Base-by-base conservation (phyloP, 495 filamentous ascomycete species). In the Rhypophila decipiens region DNA sequence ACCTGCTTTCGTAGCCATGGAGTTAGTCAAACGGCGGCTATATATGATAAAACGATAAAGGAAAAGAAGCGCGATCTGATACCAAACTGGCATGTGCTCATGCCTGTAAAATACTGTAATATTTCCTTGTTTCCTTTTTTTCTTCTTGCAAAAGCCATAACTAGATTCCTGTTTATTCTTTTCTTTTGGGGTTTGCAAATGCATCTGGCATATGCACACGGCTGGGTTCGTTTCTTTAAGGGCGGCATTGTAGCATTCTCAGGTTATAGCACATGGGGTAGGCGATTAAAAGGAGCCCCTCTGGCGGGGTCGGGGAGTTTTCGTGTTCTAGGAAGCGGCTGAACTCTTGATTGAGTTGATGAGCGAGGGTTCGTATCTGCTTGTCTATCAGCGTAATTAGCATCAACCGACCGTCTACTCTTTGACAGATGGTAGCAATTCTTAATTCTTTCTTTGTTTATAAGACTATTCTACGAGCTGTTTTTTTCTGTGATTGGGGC, bases 1-100 rank as follows among this genome's bases (percentile, higher is more conserved):
- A 90, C 57, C 63, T 90, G 44, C 73, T 90, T 27, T 86, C 80
- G 24, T 88, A 61, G 52, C 19, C 17, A 15, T 11, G 2, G 18
- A 44, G 12, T 11, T 35, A 15, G 17, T 15, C 12, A 2, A 12
- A 5, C 12, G 2, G 10, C 17, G 10, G 2, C 36, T 19, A 38
- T 38, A n/a, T 18, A 35, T 12, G 12, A 15, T 11, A 35, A 1
- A 35, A 35, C 12, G 2, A 12, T 2, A 5, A 35, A 35, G 12
- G 17, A 3, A 15, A 19, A 13, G 23, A 27, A 27, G 23, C 23
- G 23, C 12, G 39, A 35, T 3, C 12, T 15, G 17, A 35, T 15
- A 35, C 12, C 2, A 5, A 15, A 35, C 31, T 35, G n/a, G n/a
- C n/a, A n/a, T n/a, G n/a, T n/a, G n/a, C n/a, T n/a, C n/a, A n/a